A percentile compares a stretch with the other conserved stretches of the same genome.
Evolutionary conservation across 2,329 filamentous ascomycete genomes (phyloP).

Genomic region (Fusarium multiceps): DNA sequence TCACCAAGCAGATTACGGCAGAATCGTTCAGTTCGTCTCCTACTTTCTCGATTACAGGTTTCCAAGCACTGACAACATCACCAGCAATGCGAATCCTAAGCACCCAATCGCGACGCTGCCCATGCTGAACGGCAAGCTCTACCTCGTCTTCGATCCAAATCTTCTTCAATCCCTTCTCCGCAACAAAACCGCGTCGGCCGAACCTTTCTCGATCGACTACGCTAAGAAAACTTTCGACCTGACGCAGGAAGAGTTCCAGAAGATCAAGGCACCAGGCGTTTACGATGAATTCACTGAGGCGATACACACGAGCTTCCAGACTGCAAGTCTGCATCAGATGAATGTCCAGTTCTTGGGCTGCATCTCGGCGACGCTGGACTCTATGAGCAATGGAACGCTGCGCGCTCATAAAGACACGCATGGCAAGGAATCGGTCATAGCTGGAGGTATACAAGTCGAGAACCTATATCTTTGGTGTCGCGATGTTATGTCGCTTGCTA

Average conservation of each 20-base stretch:
- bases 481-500: constrained; percentile 53
- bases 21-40: constrained; percentile 51
- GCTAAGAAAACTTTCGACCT: constrained; percentile 54
- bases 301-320: constrained; percentile 49
- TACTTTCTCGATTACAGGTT: no score
- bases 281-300: constrained; percentile 46
- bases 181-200: constrained; percentile 56
- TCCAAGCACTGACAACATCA: background rate
- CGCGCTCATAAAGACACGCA: constrained; percentile 2
- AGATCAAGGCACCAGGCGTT: constrained; percentile 29
- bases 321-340: constrained; percentile 50
- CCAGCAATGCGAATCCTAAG: constrained; percentile 42
- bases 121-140: constrained; percentile 57
- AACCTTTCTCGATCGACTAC: constrained; percentile 54
- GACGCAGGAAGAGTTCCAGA: constrained; percentile 45
- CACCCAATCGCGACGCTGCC: constrained; percentile 57
- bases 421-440: constrained; percentile 20
- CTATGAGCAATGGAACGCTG: constrained; percentile 19
- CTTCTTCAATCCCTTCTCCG: constrained; percentile 55
- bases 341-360: constrained; percentile 31
- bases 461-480: constrained; percentile 56
- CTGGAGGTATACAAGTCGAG: constrained; percentile 45
- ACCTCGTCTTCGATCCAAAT: constrained; percentile 56
- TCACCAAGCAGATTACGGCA: constrained; percentile 52
- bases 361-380: constrained; percentile 27